Percentiles rank a stretch among this genome's conserved stretches.
phyloP scores from a whole-genome alignment of 1,139 yeast species.

The Yamadazyma spencermartinsiae region DNA sequence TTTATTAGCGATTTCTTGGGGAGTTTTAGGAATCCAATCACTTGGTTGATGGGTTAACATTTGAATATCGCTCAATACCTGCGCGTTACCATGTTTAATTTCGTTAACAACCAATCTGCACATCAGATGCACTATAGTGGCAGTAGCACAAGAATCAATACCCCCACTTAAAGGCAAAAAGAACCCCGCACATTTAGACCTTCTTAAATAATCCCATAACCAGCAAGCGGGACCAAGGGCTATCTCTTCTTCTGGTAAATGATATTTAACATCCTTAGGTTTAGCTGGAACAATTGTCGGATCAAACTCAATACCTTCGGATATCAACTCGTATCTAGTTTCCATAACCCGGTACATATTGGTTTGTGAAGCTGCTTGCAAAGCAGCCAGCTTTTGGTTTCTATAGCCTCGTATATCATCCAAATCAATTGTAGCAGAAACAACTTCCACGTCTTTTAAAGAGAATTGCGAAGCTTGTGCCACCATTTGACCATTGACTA shows the following conservation, averaged over 20 bases:
- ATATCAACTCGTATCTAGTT: slow-evolving; percentile 63
- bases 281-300: slow-evolving; percentile 63
- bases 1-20: slow-evolving; percentile 71
- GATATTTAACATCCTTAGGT: slow-evolving; percentile 55
- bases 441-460: slow-evolving; percentile 85
- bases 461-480: slow-evolving; percentile 95
- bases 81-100: slow-evolving; percentile 61
- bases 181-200: slow-evolving; percentile 87
- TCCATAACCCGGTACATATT: slow-evolving; percentile 62
- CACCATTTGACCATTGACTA: slow-evolving; percentile 84
- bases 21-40: slow-evolving; percentile 66
- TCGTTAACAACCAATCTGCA: slow-evolving; percentile 78
- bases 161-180: slow-evolving; percentile 96
- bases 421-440: slow-evolving; percentile 88
- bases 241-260: slow-evolving; percentile 89
- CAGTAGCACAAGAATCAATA: slow-evolving; percentile 96
- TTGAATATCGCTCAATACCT: slow-evolving; percentile 75
- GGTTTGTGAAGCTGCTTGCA: slow-evolving; percentile 62
- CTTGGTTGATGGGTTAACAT: slow-evolving; percentile 50
- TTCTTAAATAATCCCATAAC: slow-evolving; percentile 96
- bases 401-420: slow-evolving; percentile 89
- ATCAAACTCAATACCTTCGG: slow-evolving; percentile 57
- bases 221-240: slow-evolving; percentile 99
- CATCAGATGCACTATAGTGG: slow-evolving; percentile 92
- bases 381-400: slow-evolving; percentile 71